Conservation (phyloP, 768 basidiomycete species). For the Rickenella mellea region DNA sequence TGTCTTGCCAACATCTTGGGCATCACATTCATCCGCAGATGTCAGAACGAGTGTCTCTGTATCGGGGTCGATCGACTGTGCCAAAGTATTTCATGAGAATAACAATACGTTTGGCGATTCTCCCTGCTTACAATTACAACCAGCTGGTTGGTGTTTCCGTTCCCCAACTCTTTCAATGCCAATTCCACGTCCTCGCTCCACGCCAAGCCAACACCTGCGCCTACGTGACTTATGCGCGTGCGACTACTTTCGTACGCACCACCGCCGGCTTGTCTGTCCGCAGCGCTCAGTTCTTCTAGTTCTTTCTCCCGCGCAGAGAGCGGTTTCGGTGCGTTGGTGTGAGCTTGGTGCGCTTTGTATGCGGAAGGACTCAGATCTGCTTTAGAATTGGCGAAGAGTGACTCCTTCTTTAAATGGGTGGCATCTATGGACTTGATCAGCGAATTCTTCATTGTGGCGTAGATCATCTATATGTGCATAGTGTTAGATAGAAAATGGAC, state of each 20-base stretch:
- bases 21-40: constrained; percentile 27
- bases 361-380: constrained; percentile 56
- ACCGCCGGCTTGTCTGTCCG: constrained; percentile 53
- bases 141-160: constrained; percentile 37
- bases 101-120: background rate
- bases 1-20: constrained; percentile 34
- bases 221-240: constrained; percentile 45
- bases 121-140: constrained; percentile 45
- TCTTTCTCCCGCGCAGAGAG: constrained; percentile 78
- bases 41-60: constrained; percentile 49
- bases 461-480: constrained; percentile 58
- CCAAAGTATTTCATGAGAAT: background rate
- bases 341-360: constrained; percentile 64
- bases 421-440: constrained; percentile 71
- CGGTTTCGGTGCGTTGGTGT: constrained; percentile 70
- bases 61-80: constrained; percentile 55
- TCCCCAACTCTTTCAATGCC: constrained; percentile 51
- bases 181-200: constrained; percentile 62
- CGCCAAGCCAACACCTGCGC: constrained; percentile 48
- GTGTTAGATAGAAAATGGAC: background rate
- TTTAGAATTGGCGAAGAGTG: constrained; percentile 72
- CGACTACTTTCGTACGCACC: constrained; percentile 49
- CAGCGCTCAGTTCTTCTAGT: constrained; percentile 64
- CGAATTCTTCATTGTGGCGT: constrained; percentile 67
- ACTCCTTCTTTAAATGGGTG: constrained; percentile 56